Base-by-base conservation (phyloP, 495 filamentous ascomycete species). In the Penicillium angulare region DNA sequence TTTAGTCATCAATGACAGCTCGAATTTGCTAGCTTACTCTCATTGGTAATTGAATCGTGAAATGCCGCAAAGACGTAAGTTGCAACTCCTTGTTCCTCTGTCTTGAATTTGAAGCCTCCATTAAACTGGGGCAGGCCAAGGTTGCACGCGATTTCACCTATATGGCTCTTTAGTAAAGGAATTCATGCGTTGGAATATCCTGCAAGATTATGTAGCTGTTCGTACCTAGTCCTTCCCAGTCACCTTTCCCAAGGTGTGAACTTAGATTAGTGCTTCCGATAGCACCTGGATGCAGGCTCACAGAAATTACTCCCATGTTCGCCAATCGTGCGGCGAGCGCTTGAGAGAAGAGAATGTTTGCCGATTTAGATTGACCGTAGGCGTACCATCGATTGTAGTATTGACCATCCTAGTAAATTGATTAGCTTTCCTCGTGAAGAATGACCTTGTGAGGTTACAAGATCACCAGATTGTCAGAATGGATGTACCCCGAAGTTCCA, bases 311-410 rank as follows among this genome's bases (percentile, higher is more conserved):
- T 69, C 67, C 3, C n/a, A 69, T 65, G 13, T 66, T 47, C 26
- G 76, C 71, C 18, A 83, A 56, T 3, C 69, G 69, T n/a, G 24
- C 9, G 7, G 47, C 34, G 10, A 75, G 35, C 6, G 78, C 73
- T 33, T 80, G 75, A 1, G 47, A 49, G 31, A 49, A 49, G 20
- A 84, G 40, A 36, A 84, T 75, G 43, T 84, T 83, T 20, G 80
- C 81, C 24, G 81, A 81, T 60, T 84, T 85, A 42, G 73, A 74
- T 47, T 80, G 73, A 10, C 70, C 78, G 32, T 85, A 84, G 5
- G 78, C 77, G 33, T 75, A 54, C 47, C 72, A 78, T 15, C 72
- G 66, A 36, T 79, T 73, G 59, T 84, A 87, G 0, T 46, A 65
- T 32, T 69, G 55, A 7, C 79, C 79, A 22, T 78, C 68, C 41